Evolutionary conservation across 1,139 yeast species (phyloP), one percentile per base, ranked within the genome.

Genomic region (Pichia norvegensis): DNA sequence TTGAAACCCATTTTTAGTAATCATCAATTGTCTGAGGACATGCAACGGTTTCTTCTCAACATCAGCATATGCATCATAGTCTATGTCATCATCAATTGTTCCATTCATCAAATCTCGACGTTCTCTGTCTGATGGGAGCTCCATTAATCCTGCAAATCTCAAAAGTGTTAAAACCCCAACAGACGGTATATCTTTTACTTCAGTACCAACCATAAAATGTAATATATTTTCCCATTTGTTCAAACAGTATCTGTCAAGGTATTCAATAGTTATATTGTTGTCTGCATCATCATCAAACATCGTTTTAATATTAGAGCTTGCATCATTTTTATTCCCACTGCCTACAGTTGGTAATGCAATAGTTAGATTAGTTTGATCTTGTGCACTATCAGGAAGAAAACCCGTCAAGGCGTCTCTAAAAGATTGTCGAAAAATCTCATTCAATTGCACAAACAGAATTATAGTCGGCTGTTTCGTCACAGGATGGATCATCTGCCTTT

Each of bases 131-230:
- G 56, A 46, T 5, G 62, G 63, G 13, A 61, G 47, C 57, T 85
- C 95, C 96, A 92, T 88, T 45, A 92, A 69, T 2, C 90, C 92
- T 48, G 95, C 85, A 67, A 81, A 87, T 52, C 75, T 73, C 41
- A 84, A 65, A 21, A 84, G 65, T 33, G 79, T 74, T 39, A 84
- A 65, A 1, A 84, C 92, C 20, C 85, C 84, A 23, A 73, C 71
- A 33, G 86, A 79, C 6, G 95, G 95, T 2, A 75, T 68, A 11
- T 70, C 69, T 20, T 79, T 68, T 41, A 80, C 67, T 47, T 84
- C 84, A 0, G 96, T 86, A 3, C 97, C 97, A 40, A 92, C 98
- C 97, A 92, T 92, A 66, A 83, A 92, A 70, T 94, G 98, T 56
- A 94, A 70, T 55, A 94, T 92, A 6, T 87, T 79, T 62, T 94